phyloP scores from a whole-genome alignment of 352 stramenopile species.

The Phytophthora brassicae region DNA sequence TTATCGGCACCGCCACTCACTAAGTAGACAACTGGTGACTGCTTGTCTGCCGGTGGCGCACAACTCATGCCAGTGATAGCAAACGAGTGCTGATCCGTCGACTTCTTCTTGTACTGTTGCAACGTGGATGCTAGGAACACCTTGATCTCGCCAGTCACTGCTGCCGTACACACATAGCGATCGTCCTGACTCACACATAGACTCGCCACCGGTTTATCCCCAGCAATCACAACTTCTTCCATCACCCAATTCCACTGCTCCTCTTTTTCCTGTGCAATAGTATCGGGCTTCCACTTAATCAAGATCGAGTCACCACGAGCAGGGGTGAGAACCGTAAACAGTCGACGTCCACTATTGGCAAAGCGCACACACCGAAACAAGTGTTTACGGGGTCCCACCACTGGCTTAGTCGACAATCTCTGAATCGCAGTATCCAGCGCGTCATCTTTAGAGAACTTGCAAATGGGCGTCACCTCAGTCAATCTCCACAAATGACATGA shows the following conservation, averaged over 20 bases:
- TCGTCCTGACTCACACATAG: conserved; percentile 78
- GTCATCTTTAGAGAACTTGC: conserved; percentile 77
- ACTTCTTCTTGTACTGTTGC: conserved; percentile 54
- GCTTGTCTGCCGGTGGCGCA: conserved; percentile 35
- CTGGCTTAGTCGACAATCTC: conserved; percentile 45
- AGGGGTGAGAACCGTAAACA: conserved; percentile 78
- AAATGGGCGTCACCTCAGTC: conserved; percentile 62
- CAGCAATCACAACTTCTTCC: conserved; percentile 49
- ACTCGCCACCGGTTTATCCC: conserved; percentile 75
- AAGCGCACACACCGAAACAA: conserved; percentile 84
- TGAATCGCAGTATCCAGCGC: conserved; percentile 66
- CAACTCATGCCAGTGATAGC: conserved; percentile 86
- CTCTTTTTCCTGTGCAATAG: conserved; percentile 65
- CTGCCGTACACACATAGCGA: conserved; percentile 65
- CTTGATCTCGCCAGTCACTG: conserved; percentile 73
- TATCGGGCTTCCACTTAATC: conserved; percentile 78
- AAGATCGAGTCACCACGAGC: conserved; percentile 77
- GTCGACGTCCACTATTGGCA: conserved; percentile 56
- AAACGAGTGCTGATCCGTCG: conserved; percentile 68
- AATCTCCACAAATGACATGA: conserved; percentile 82
- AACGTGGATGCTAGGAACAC: conserved; percentile 57
- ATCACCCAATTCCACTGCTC: conserved; percentile 76
- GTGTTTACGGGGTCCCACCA: conserved; percentile 57
- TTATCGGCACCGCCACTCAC: conserved; percentile 81
- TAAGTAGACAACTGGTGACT: conserved; percentile 44